These are phyloP conservation scores for Calocybe gangraenosa DNA, from an alignment of 768 basidiomycete species.

Conservation along the genomic window DNA sequence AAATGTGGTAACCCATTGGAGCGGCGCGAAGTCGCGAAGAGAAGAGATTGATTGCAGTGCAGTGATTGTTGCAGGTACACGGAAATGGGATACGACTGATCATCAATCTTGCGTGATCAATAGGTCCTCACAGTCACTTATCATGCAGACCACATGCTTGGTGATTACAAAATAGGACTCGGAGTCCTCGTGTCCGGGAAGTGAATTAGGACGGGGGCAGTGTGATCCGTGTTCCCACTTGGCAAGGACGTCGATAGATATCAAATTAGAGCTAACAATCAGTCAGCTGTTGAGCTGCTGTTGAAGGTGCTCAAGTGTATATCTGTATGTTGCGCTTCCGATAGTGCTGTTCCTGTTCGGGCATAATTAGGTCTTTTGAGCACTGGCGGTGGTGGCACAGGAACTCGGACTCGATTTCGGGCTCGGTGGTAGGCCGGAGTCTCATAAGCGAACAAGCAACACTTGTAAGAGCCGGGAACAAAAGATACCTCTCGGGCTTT, in stretches of 20 bases:
- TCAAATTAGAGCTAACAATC: not conserved
- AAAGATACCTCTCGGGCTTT: not conserved
- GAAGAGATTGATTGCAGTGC: no score
- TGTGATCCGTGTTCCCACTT: not conserved
- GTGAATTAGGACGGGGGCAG: not conserved
- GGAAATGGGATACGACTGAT: no score
- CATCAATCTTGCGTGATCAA: no score
- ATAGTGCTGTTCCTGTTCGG: not conserved
- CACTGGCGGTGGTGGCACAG: not conserved
- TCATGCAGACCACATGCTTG: not conserved
- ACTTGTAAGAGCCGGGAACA: no score
- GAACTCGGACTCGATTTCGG: not conserved
- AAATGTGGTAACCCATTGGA: no score
- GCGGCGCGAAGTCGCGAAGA: no score
- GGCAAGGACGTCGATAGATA: not conserved
- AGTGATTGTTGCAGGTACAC: no score
- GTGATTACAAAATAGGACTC: no score
- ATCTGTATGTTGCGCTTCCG: not conserved
- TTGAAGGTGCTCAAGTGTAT: not conserved
- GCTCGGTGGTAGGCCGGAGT: constrained; percentile 1
- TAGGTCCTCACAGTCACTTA: not conserved
- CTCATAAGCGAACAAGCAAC: no score
- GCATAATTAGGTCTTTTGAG: not conserved
- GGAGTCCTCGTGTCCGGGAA: not conserved
- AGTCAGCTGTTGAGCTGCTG: not conserved